A percentile compares a stretch with the other conserved stretches of the same genome.
Evolutionary conservation across 371 early-diverging fungal species (phyloP).

Genomic region (Paraphysoderma sedebokerense): DNA sequence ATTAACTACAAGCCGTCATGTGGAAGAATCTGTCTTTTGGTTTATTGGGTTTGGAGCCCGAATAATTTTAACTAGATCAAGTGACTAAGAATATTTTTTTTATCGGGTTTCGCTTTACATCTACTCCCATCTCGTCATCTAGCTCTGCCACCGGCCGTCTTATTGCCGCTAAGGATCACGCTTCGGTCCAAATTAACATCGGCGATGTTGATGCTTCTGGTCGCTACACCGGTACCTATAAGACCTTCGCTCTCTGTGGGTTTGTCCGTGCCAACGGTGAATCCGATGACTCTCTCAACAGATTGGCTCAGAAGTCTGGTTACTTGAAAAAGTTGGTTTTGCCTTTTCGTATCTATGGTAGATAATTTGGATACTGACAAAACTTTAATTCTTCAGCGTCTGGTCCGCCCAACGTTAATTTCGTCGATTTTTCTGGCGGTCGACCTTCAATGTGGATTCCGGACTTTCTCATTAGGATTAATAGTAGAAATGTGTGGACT

Average conservation of each 20-base stretch:
- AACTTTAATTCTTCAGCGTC: too few species aligned
- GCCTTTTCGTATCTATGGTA: too few species aligned
- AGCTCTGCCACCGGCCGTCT: conserved; percentile 81
- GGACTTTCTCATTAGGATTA: too few species aligned
- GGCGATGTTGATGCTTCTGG: conserved; percentile 86
- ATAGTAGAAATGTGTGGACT: too few species aligned
- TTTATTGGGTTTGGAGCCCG: too few species aligned
- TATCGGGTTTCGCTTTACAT: not conserved
- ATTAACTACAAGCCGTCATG: too few species aligned
- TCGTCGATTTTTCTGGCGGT: too few species aligned
- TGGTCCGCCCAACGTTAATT: too few species aligned
- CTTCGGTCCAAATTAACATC: conserved; percentile 94
- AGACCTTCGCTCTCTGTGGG: conserved; percentile 86
- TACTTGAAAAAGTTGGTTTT: conserved; percentile 29
- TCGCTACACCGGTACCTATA: conserved; percentile 49
- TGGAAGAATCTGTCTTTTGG: too few species aligned
- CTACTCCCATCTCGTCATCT: conserved; percentile 1
- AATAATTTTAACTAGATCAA: not conserved
- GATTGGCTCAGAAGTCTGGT: conserved; percentile 82
- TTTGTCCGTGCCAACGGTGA: conserved; percentile 80
- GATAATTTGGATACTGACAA: too few species aligned
- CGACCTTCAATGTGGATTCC: too few species aligned
- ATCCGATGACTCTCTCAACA: conserved; percentile 93
- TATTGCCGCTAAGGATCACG: conserved; percentile 91
- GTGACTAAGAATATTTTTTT: not conserved